phyloP scores from a whole-genome alignment of 495 filamentous ascomycete genomes.

The Lepraria neglecta region DNA sequence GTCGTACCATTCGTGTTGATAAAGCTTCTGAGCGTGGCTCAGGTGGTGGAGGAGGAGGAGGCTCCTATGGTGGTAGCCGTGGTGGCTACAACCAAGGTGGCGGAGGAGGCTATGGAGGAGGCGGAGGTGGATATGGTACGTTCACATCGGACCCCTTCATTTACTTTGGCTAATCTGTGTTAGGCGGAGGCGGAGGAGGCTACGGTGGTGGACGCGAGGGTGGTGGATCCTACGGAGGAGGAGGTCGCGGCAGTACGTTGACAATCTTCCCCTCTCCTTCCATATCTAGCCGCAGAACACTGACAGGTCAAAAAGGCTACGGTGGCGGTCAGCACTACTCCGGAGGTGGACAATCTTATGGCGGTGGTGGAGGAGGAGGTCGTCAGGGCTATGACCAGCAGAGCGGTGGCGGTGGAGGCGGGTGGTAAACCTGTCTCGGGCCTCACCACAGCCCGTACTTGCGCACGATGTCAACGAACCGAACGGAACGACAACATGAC shows the following conservation, averaged over 20 bases:
- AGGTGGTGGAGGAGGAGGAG: constrained; percentile 36
- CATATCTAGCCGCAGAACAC: background rate
- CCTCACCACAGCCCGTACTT: constrained; percentile 21
- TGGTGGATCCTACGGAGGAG: constrained; percentile 25
- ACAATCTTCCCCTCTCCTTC: background rate
- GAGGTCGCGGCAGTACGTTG: constrained; percentile 34
- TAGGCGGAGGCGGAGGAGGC: constrained; percentile 26
- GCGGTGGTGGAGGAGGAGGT: constrained; percentile 20
- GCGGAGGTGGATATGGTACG: constrained; percentile 34
- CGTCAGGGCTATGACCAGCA: constrained; percentile 23
- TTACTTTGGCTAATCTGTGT: constrained; percentile 4
- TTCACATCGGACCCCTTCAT: background rate
- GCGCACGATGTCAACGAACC: constrained; percentile 21
- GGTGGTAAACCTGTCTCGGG: constrained; percentile 22
- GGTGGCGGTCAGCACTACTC: constrained; percentile 26
- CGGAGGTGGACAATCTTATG: constrained; percentile 27
- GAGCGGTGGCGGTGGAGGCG: constrained; percentile 25
- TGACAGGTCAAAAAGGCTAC: constrained; percentile 23
- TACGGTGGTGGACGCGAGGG: constrained; percentile 29
- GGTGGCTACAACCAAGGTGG: constrained; percentile 32
- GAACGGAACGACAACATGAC: constrained; percentile 21
- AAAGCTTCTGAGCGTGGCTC: constrained; percentile 78
- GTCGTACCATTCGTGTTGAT: constrained; percentile 90
- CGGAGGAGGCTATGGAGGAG: constrained; percentile 27
- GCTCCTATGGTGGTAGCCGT: constrained; percentile 35